Conservation (phyloP, 1,139 yeast species). For the Suhomyces anneliseae region DNA sequence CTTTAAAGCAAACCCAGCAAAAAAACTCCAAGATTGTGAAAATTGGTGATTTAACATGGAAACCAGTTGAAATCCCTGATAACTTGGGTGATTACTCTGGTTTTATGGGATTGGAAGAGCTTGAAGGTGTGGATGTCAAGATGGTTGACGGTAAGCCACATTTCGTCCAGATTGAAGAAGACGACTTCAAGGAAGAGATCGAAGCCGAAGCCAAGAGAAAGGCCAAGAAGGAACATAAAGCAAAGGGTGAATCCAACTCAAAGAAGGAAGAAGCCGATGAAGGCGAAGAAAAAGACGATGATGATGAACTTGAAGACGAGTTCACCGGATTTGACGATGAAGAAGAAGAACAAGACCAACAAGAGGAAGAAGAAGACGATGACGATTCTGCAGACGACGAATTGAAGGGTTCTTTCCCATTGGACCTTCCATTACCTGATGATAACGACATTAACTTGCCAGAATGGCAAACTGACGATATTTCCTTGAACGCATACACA, state of each 20-base stretch:
- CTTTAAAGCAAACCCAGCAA: slow-evolving; percentile 33
- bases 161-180: slow-evolving; percentile 54
- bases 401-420: slow-evolving; percentile 8
- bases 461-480: slow-evolving; percentile 48
- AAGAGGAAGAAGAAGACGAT: slow-evolving; percentile 10
- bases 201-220: slow-evolving; percentile 9
- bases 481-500: slow-evolving; percentile 51
- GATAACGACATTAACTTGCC: slow-evolving; percentile 51
- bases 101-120: slow-evolving; percentile 87
- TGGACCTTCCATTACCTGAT: slow-evolving; percentile 34
- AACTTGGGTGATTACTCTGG: slow-evolving; percentile 87
- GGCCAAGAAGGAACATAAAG: slow-evolving; percentile 11
- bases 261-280: slow-evolving; percentile 16
- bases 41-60: slow-evolving; percentile 67
- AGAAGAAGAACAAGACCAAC: slow-evolving; percentile 9
- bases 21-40: slow-evolving; percentile 45
- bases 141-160: slow-evolving; percentile 64
- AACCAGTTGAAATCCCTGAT: slow-evolving; percentile 77
- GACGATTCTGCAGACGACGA: slow-evolving; percentile 11
- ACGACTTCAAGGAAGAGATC: slow-evolving; percentile 12
- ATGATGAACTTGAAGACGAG: slow-evolving; percentile 12
- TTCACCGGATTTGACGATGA: slow-evolving; percentile 12
- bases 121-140: slow-evolving; percentile 86
- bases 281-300: slow-evolving; percentile 29
- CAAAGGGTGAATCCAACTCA: slow-evolving; percentile 10